Evolutionary conservation across 805 yeast genomes (phyloP).

Genomic region (Hanseniaspora osmophila): DNA sequence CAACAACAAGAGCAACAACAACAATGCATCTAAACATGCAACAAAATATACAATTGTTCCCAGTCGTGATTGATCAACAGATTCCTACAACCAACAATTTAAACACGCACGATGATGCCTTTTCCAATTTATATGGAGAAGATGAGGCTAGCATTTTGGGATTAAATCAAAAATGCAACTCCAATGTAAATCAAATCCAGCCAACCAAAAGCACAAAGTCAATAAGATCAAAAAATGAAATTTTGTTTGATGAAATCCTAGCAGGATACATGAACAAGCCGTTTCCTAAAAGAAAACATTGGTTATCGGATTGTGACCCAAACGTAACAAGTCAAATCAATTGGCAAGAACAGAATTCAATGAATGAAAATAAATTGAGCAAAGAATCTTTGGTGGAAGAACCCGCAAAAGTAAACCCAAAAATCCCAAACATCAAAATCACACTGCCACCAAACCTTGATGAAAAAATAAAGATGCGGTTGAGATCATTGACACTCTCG

Average conservation of each 20-base stretch:
- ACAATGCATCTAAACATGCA: too few species aligned
- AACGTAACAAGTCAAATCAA: too few species aligned
- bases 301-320: not conserved
- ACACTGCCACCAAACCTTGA: not conserved
- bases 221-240: slow-evolving; percentile 1
- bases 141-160: slow-evolving; percentile 1
- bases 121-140: not conserved
- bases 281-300: not conserved
- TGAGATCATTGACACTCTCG: not conserved
- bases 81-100: not conserved
- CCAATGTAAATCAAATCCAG: too few species aligned
- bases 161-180: too few species aligned
- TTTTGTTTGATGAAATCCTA: slow-evolving; percentile 3
- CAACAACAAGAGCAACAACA: not conserved
- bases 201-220: not conserved
- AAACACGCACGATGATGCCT: not conserved
- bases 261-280: not conserved
- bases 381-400: not conserved
- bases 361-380: too few species aligned
- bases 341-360: not conserved
- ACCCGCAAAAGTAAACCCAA: too few species aligned
- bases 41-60: not conserved
- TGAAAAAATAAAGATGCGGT: not conserved
- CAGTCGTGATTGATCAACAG: not conserved
- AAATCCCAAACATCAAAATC: too few species aligned